These are phyloP conservation scores for Mollisiaceae sp. DNA, from an alignment of 2,329 filamentous ascomycete species.

Conservation along the genomic window DNA sequence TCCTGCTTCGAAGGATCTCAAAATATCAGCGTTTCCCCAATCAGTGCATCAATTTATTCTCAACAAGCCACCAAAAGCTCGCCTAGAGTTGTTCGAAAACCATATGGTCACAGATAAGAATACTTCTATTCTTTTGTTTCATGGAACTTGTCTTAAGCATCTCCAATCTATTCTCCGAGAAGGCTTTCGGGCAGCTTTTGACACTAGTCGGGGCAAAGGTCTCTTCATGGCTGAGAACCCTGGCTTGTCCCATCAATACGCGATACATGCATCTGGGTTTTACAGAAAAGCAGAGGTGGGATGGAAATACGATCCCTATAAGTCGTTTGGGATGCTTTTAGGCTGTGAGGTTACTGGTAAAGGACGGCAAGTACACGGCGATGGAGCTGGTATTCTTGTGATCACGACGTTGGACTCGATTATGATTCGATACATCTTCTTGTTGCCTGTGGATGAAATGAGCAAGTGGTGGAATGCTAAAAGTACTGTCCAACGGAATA, in stretches of 20 bases:
- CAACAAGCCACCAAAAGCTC: background rate
- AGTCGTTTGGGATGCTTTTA: background rate
- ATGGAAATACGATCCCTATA: background rate
- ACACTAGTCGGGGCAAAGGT: background rate
- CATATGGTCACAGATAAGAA: background rate
- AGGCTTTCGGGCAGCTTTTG: background rate
- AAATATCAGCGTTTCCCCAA: background rate
- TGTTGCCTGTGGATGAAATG: background rate
- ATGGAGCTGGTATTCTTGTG: constrained; percentile 1
- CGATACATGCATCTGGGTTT: background rate
- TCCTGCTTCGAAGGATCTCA: background rate
- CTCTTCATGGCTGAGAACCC: background rate
- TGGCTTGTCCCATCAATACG: background rate
- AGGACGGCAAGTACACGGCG: background rate
- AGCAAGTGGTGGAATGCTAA: background rate
- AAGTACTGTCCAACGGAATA: constrained; percentile 3
- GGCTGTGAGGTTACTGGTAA: constrained; percentile 8
- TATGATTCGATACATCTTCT: constrained; percentile 4
- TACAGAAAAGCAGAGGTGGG: too few species aligned
- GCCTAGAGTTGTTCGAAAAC: background rate
- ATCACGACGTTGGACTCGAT: constrained; percentile 10
- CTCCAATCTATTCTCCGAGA: background rate
- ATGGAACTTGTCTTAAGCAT: background rate
- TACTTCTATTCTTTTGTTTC: background rate
- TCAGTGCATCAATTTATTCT: background rate